Conservation (phyloP, 192 early-diverging fungal genomes). For the Umbelopsis sp. region DNA sequence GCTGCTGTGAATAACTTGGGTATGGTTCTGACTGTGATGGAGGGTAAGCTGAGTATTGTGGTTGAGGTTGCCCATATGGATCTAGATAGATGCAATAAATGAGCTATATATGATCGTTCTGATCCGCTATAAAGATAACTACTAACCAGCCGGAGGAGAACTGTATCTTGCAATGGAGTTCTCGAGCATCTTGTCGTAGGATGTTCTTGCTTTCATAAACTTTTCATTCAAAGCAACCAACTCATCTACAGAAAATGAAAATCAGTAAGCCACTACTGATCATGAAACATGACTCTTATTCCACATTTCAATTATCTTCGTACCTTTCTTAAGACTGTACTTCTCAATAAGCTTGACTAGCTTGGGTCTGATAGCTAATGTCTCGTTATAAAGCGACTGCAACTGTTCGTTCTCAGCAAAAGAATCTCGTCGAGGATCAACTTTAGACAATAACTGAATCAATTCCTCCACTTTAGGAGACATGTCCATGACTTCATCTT, state of each 20-base stretch:
- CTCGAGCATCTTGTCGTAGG: conserved; percentile 77
- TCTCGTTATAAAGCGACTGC: conserved; percentile 77
- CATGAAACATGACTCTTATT: background rate
- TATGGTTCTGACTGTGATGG: conserved; percentile 22
- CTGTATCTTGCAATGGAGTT: conserved; percentile 62
- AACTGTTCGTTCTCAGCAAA: conserved; percentile 88
- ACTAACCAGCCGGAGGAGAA: conserved; percentile 29
- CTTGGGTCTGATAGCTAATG: conserved; percentile 83
- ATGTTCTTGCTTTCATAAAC: conserved; percentile 66
- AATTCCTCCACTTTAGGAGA: conserved; percentile 77
- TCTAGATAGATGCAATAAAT: background rate
- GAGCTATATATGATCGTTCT: background rate
- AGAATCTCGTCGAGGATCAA: conserved; percentile 82
- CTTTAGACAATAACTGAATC: conserved; percentile 66
- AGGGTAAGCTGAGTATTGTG: conserved; percentile 24
- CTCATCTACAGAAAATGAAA: conserved; percentile 59
- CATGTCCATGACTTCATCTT: conserved; percentile 71
- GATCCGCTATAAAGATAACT: background rate
- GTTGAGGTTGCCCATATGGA: conserved; percentile 30
- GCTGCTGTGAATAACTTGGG: conserved; percentile 24
- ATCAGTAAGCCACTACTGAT: conserved; percentile 2
- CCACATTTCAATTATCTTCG: conserved; percentile 16
- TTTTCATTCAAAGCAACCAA: conserved; percentile 71
- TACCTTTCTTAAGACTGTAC: conserved; percentile 83
- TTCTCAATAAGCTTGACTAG: conserved; percentile 85